Base-by-base conservation (phyloP, 306 rosid genomes). In the Pterocarpus santalinus region DNA sequence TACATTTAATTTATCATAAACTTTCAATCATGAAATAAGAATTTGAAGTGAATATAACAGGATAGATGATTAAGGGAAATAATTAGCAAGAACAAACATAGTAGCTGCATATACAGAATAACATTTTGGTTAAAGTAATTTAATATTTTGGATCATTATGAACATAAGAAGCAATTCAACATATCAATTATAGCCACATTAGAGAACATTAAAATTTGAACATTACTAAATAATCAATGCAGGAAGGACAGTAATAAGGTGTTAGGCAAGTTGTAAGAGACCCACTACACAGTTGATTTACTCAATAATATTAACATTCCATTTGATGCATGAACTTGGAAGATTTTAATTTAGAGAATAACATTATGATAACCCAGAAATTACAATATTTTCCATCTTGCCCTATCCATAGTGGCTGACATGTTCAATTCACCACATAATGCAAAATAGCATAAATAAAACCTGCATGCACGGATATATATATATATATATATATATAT, bases 371-470 rank as follows among this genome's bases (percentile, higher is more conserved):
- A 76, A 76, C 68, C 68, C 4, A 69, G 49, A 85, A 56, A 32
- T 28, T 78, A 63, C 9, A 69, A 69, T 69, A 12, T 44, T 61
- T 30, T 38, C 56, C 22, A 36, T 36, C 28, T 22, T 22, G 28
- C 28, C 28, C 28, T 22, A 16, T 49, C 49, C 43, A 62, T 43
- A 35, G 61, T 60, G 28, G 67, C 65, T 51, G 58, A 73, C 60
- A 73, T 30, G 69, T 69, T 77, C 69, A 77, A 77, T 51, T 36
- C 61, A 65, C 81, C 65, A 77, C 49, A 39, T 41, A 69, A 16
- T n/a, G 33, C 74, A 62, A 52, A 38, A 74, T 12, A 43, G 43
- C 75, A 71, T 69, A 73, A 68, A 80, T 49, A 34, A 22, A 22
- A 22, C 28, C 28, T 22, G 28, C 28, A 22, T 22, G 28, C 28